Evolutionary conservation across 805 yeast genomes (phyloP), one percentile per base, ranked within the genome.

Genomic region (Lachancea sp.): DNA sequence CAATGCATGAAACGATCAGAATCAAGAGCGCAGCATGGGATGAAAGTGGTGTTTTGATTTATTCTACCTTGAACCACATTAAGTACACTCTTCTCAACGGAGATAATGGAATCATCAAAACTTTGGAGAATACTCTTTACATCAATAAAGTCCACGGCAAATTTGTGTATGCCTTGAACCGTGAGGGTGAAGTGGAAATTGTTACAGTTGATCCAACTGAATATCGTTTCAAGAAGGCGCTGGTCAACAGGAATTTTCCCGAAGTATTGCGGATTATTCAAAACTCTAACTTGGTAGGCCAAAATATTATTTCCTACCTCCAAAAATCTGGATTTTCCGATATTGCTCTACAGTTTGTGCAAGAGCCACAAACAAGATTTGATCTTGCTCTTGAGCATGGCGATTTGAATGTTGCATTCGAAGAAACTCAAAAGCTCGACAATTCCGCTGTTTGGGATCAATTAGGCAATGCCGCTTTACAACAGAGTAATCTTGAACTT

Each of bases 11-110:
- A 70, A 90, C 97, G 3, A 92, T 92, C 52, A 74, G 98, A 62
- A 87, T 92, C 56, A 92, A 92, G 70, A 80, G 94, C 67, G 97
- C 96, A 34, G 86, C 95, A 15, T 92, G 97, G 97, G 97, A 92
- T 63, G 96, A 88, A 52, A 70, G 84, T 36, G 90, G 90, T 39
- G 95, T 94, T 23, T 74, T 92, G 61, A 73, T 92, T 50, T 92
- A 90, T 67, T 83, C 97, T 16, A 92, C 99, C 6, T 72, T 92
- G 63, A 90, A 90, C 67, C 99, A 92, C 63, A 83, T 94, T 67
- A 92, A 90, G 67, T 92, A 90, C 65, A 82, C 90, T 34, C 70
- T 92, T 57, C 71, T 90, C 58, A 92, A 89, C 58, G 98, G 98
- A 55, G 98, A 94, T 61, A 78, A 71, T 53, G 99, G 99, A 56